Evolutionary conservation across 129 eudicot genomes (phyloP), one percentile per base, ranked within the genome.

Genomic region (Arctium minus): DNA sequence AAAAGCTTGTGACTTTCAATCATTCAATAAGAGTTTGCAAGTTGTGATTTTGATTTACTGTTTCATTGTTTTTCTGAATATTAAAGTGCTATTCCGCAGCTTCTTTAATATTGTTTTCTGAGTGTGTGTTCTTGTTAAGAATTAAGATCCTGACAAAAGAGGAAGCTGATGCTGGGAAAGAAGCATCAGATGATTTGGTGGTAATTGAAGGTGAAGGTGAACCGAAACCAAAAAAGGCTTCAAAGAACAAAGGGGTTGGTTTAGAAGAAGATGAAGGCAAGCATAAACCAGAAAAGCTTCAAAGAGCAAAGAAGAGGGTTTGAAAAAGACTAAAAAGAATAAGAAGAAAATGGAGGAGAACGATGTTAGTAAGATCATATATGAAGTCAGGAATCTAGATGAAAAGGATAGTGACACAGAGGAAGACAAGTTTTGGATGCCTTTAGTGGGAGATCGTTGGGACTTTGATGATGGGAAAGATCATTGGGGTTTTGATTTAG

Each of bases 401-500:
- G 90, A 81, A 29, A 82, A 86, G 8, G 87, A 85, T 53, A 86
- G 87, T 84, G 97, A 80, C 78, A 37, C 80, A 2, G 95, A 89
- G 68, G 91, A 91, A 75, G 87, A 29, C 38, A 93, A 96, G 72
- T 93, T 96, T 75, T 93, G 99, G 99, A 89, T 93, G 90, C 99
- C 99, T 69, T 95, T 95, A 6, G 91, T 11, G 7, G 99, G 99
- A 37, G 99, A 90, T 3, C 97, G 99, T 48, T 93, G 99, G 99
- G 98, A 93, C 86, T 86, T 90, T 83, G 99, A 96, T 85, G 94
- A 91, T 79, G 99, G 98, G 46, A 92, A 91, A 50, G 92, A 93
- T 85, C 92, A 97, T 50, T 93, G 93, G 94, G 97, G 84, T 80
- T 92, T 94, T 68, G 97, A 67, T 79, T 76, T 87, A 10, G 95